These are phyloP conservation scores for Zychaea mexicana DNA, from an alignment of 371 early-diverging fungal genomes.

Conservation along the genomic window DNA sequence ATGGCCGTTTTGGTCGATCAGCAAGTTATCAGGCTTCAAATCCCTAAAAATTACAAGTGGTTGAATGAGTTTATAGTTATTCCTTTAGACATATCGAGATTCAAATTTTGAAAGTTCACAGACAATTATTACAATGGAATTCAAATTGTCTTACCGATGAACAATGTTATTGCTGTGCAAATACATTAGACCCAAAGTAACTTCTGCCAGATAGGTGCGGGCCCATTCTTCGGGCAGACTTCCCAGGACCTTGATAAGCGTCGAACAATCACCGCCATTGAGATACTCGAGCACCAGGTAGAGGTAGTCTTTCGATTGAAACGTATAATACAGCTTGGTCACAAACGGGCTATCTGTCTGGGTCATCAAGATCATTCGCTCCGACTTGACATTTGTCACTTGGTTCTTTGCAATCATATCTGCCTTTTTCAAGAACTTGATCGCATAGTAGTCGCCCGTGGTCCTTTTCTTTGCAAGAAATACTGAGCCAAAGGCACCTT, in stretches of 20 bases:
- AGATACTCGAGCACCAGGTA: constrained; percentile 96
- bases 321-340: constrained; percentile 90
- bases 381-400: constrained; percentile 88
- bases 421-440: constrained; percentile 87
- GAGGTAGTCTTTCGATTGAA: constrained; percentile 90
- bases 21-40: constrained; percentile 89
- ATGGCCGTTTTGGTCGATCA: constrained; percentile 91
- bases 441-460: constrained; percentile 88
- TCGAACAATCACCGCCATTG: constrained; percentile 96
- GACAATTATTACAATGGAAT: too few species aligned
- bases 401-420: constrained; percentile 95
- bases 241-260: constrained; percentile 86
- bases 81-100: too few species aligned
- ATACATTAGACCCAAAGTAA: constrained; percentile 91
- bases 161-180: constrained; percentile 84
- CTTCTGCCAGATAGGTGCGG: constrained; percentile 92
- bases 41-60: too few species aligned
- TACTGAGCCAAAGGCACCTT: constrained; percentile 92
- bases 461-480: constrained; percentile 83
- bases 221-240: constrained; percentile 90
- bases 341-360: constrained; percentile 93
- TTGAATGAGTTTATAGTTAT: too few species aligned
- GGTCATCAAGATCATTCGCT: constrained; percentile 82
- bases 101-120: too few species aligned
- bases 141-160: constrained; percentile 83